Conservation (phyloP, 768 basidiomycete genomes). For the Pisolithus albus region DNA sequence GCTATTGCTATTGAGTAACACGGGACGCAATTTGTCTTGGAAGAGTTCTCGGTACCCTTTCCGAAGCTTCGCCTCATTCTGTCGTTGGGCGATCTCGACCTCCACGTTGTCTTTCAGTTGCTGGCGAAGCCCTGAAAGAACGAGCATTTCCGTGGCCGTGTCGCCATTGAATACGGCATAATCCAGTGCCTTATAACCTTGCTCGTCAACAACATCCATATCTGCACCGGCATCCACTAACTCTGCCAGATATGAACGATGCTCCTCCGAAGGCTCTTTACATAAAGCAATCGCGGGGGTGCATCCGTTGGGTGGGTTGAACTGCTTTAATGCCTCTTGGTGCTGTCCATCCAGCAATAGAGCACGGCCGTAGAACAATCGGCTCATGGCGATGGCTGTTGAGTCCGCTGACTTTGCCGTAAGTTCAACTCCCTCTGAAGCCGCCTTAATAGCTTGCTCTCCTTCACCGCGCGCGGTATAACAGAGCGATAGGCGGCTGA, state of each 20-base stretch:
- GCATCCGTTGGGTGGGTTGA: not conserved
- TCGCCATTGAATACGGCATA: not conserved
- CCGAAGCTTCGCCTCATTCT: not conserved
- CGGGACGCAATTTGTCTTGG: not conserved
- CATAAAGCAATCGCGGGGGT: not conserved
- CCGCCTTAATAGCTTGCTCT: not conserved
- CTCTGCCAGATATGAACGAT: not conserved
- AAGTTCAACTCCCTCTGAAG: not conserved
- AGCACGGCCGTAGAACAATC: not conserved
- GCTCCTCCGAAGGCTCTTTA: not conserved
- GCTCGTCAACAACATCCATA: not conserved
- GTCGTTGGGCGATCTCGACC: not conserved
- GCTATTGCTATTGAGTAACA: not conserved
- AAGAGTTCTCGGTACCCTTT: not conserved
- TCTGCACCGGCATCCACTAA: not conserved
- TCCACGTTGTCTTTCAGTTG: not conserved
- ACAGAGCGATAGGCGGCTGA: not conserved
- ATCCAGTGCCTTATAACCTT: not conserved
- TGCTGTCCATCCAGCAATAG: not conserved
- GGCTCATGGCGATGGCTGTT: not conserved
- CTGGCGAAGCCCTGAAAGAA: not conserved
- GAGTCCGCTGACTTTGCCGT: not conserved
- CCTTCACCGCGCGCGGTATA: not conserved
- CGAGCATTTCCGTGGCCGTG: not conserved
- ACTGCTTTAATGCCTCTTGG: not conserved